Conservation (phyloP, 352 stramenopile genomes). For the Lagenidium giganteum region DNA sequence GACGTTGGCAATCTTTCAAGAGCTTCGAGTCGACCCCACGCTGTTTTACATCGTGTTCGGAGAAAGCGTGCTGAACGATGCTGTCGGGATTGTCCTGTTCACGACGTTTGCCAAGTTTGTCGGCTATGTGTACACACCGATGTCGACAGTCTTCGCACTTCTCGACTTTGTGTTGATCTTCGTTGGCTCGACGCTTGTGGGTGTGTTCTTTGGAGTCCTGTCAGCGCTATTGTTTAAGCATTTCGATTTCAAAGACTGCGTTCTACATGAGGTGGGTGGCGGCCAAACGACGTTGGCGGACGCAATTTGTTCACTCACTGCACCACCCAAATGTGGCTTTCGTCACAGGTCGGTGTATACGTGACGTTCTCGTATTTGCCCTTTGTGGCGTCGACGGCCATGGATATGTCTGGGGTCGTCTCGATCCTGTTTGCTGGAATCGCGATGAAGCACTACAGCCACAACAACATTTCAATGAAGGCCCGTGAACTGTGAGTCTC, state of each 20-base stretch:
- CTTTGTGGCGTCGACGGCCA: conserved; percentile 20
- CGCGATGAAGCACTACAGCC: conserved; percentile 34
- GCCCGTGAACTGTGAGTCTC: conserved; percentile 21
- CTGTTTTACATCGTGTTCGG: conserved; percentile 87
- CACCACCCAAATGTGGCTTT: not conserved
- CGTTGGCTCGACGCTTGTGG: conserved; percentile 58
- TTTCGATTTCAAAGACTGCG: conserved; percentile 56
- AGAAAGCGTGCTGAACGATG: conserved; percentile 82
- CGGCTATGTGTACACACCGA: conserved; percentile 27
- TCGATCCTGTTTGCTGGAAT: conserved; percentile 71
- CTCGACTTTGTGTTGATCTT: conserved; percentile 70
- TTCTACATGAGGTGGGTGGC: conserved; percentile 47
- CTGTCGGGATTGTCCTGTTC: conserved; percentile 73
- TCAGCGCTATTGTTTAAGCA: conserved; percentile 61
- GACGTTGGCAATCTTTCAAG: conserved; percentile 75
- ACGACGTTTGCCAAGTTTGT: conserved; percentile 70
- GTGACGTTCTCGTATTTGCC: conserved; percentile 29
- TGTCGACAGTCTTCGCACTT: conserved; percentile 22
- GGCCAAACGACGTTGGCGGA: too few relatives aligned
- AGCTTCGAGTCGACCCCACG: conserved; percentile 48
- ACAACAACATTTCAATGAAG: conserved; percentile 28
- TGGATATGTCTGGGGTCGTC: conserved; percentile 63
- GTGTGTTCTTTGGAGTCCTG: conserved; percentile 39
- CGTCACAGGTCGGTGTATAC: conserved; percentile 21
- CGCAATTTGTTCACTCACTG: too few relatives aligned